A percentile compares a stretch with the other conserved stretches of the same genome.
phyloP scores from a whole-genome alignment of 2,329 filamentous ascomycete genomes.

The Xylaria sp. region DNA sequence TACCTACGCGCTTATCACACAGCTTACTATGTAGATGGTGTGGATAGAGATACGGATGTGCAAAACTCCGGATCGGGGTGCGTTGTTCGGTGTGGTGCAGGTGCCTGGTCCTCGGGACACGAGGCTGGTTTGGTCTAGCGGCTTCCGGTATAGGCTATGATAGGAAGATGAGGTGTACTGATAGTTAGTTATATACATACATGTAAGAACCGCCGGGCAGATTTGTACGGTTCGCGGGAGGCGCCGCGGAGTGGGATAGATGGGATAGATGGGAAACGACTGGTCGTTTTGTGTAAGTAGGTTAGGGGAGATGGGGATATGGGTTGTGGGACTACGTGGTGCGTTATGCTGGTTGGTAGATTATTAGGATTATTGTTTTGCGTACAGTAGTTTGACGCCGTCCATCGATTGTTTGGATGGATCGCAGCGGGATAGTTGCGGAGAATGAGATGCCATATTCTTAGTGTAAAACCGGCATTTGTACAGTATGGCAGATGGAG shows the following conservation, averaged over 20 bases:
- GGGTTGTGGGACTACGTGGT: neutral
- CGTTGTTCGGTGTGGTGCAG: neutral
- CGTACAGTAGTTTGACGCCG: neutral
- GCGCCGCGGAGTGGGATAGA: neutral
- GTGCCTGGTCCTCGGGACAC: conserved; percentile 7
- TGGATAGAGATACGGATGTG: neutral
- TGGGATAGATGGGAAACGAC: neutral
- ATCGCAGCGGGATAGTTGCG: neutral
- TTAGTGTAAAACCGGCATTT: neutral
- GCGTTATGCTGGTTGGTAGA: neutral
- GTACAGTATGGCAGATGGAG: neutral
- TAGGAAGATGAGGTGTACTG: no score
- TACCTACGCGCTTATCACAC: neutral
- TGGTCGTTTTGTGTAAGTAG: neutral
- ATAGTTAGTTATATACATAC: neutral
- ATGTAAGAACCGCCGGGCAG: neutral
- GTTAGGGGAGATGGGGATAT: conserved; percentile 5
- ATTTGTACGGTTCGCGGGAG: conserved; percentile 19
- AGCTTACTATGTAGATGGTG: neutral
- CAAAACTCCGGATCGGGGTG: conserved; percentile 2
- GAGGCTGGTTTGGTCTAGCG: neutral
- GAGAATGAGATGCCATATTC: no score
- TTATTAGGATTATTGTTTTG: neutral
- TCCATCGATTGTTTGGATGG: neutral
- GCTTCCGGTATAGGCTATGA: neutral